phyloP scores from a whole-genome alignment of 2,329 filamentous ascomycete species.

The Colletotrichum horii region DNA sequence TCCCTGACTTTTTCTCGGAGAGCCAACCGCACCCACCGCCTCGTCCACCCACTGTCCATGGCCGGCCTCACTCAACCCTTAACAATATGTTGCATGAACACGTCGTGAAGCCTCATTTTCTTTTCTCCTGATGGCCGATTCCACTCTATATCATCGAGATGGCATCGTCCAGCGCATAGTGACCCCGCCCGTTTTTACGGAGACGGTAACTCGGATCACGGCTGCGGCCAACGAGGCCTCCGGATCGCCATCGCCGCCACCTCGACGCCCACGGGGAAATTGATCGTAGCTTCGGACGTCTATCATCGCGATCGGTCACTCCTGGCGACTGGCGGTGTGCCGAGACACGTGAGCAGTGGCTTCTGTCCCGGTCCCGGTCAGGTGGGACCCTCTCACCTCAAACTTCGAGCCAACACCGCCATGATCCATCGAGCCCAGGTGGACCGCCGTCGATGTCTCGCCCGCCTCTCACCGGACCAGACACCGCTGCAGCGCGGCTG shows the following conservation, averaged over 20 bases:
- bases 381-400: not conserved
- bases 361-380: conserved; percentile 14
- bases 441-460: not conserved
- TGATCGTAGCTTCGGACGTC: not conserved
- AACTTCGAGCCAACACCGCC: not conserved
- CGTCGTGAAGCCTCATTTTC: conserved; percentile 13
- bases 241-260: not conserved
- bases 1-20: not conserved
- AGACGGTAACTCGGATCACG: not conserved
- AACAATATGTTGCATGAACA: not conserved
- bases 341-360: conserved; percentile 13
- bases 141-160: not conserved
- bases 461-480: not conserved
- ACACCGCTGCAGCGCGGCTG: not conserved
- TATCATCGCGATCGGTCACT: conserved; percentile 6
- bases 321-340: conserved; percentile 17
- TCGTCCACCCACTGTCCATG: not conserved
- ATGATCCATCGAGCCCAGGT: not conserved
- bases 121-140: not conserved
- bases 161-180: not conserved
- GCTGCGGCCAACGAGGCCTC: not conserved
- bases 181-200: not conserved
- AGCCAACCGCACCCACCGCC: not conserved
- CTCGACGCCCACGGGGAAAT: not conserved
- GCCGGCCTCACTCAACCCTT: not conserved